Evolutionary conservation across 305 asterid genomes (phyloP).

Genomic region (Solanum hybrid): DNA sequence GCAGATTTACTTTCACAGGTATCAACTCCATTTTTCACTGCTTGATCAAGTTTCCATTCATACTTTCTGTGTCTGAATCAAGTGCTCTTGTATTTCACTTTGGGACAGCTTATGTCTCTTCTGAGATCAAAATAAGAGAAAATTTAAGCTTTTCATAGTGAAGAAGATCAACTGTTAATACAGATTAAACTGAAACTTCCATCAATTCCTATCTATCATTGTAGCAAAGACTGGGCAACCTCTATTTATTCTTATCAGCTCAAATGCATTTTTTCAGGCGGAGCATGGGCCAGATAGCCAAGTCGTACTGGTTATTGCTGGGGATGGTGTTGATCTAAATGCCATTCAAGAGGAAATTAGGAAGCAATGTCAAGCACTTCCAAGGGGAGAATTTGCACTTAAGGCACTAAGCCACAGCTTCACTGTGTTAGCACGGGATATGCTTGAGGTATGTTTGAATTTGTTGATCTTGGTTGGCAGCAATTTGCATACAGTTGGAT

Average conservation of each 20-base stretch:
- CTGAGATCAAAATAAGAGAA: background rate
- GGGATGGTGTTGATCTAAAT: conserved; percentile 58
- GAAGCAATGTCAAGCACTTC: conserved; percentile 76
- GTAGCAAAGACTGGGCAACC: background rate
- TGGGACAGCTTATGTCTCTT: background rate
- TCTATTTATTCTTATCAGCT: background rate
- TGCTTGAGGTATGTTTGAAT: conserved; percentile 59
- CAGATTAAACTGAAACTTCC: conserved; percentile 1
- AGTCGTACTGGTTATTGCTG: conserved; percentile 86
- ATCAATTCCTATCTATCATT: background rate
- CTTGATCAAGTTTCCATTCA: background rate
- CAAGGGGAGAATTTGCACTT: conserved; percentile 75
- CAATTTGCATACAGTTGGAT: background rate
- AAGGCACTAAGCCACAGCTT: conserved; percentile 89
- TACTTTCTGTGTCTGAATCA: background rate
- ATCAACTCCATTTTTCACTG: conserved; percentile 4
- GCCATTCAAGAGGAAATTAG: conserved; percentile 61
- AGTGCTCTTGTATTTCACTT: background rate
- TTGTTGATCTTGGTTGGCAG: background rate
- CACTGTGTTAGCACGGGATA: conserved; percentile 68
- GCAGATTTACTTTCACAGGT: conserved; percentile 98
- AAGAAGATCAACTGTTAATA: background rate
- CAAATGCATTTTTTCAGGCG: conserved; percentile 43
- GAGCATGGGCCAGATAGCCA: conserved; percentile 99
- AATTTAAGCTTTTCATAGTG: background rate